phyloP scores from a whole-genome alignment of 768 basidiomycete genomes.

The Mycena filopes region DNA sequence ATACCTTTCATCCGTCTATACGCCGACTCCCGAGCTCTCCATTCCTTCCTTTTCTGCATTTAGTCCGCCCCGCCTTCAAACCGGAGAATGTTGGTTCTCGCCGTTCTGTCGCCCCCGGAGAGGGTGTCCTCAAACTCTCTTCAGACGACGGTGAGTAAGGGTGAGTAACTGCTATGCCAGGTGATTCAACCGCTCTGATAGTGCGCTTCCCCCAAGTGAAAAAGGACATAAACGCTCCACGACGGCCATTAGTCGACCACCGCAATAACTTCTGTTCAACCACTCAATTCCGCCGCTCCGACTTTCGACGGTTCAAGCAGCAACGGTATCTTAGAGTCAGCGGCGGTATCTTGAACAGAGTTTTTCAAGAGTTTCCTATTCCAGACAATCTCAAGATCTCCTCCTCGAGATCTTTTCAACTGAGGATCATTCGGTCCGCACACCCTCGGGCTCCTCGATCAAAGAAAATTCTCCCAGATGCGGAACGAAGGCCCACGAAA shows the following conservation, averaged over 20 bases:
- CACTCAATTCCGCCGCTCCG: too few species aligned
- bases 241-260: too few species aligned
- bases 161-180: too few species aligned
- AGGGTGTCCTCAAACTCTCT: neutral
- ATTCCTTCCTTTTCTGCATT: too few species aligned
- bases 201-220: neutral
- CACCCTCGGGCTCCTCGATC: conserved; percentile 18
- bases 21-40: too few species aligned
- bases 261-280: neutral
- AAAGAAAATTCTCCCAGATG: conserved; percentile 1
- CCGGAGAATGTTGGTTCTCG: neutral
- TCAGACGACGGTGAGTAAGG: neutral
- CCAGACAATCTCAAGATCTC: too few species aligned
- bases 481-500: conserved; percentile 1
- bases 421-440: conserved; percentile 24
- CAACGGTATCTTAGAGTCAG: too few species aligned
- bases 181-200: conserved; percentile 10
- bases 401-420: too few species aligned
- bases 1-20: conserved; percentile 2
- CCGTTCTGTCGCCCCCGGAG: neutral
- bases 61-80: conserved; percentile 10
- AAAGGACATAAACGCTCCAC: too few species aligned
- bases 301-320: too few species aligned
- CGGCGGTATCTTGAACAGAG: too few species aligned
- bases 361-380: too few species aligned